These are phyloP conservation scores for Lodderomyces metapsilosis DNA, from an alignment of 1,139 yeast genomes.

Conservation along the genomic window DNA sequence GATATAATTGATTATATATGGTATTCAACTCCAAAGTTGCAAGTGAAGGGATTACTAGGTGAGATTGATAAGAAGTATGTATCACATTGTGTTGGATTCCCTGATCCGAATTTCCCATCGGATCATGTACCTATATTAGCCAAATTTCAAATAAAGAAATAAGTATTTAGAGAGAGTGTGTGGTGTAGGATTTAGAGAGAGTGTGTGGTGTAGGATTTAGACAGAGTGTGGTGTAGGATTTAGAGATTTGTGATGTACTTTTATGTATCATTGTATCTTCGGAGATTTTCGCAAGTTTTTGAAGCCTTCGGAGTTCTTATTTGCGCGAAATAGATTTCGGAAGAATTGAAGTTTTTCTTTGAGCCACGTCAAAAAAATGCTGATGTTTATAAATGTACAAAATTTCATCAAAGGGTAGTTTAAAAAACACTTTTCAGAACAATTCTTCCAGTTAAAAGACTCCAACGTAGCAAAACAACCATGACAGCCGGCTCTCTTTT, in stretches of 20 bases:
- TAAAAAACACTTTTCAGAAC: too few relatives aligned
- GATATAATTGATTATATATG: slow-evolving; percentile 94
- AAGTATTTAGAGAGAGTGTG: slow-evolving; percentile 6
- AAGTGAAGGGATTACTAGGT: slow-evolving; percentile 85
- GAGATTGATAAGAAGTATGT: slow-evolving; percentile 78
- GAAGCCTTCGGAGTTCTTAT: too few relatives aligned
- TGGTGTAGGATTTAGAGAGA: too few relatives aligned
- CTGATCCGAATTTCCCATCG: slow-evolving; percentile 90
- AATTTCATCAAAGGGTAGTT: too few relatives aligned
- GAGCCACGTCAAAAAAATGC: not conserved
- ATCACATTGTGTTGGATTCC: slow-evolving; percentile 81
- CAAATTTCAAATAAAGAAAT: slow-evolving; percentile 69
- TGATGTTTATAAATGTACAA: too few relatives aligned
- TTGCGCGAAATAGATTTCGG: slow-evolving; percentile 1
- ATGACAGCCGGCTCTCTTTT: slow-evolving; percentile 21
- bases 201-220: not conserved
- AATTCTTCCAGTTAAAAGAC: too few relatives aligned
- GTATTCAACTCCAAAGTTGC: slow-evolving; percentile 78
- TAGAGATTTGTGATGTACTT: too few relatives aligned
- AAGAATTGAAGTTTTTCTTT: not conserved
- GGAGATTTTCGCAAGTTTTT: too few relatives aligned
- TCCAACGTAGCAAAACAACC: too few relatives aligned
- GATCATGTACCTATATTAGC: slow-evolving; percentile 88
- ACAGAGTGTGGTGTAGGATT: too few relatives aligned
- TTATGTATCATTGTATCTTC: too few relatives aligned